Evolutionary conservation across 371 early-diverging fungal genomes (phyloP), one percentile per base, ranked within the genome.

Genomic region (Lichtheimia hyalospora): DNA sequence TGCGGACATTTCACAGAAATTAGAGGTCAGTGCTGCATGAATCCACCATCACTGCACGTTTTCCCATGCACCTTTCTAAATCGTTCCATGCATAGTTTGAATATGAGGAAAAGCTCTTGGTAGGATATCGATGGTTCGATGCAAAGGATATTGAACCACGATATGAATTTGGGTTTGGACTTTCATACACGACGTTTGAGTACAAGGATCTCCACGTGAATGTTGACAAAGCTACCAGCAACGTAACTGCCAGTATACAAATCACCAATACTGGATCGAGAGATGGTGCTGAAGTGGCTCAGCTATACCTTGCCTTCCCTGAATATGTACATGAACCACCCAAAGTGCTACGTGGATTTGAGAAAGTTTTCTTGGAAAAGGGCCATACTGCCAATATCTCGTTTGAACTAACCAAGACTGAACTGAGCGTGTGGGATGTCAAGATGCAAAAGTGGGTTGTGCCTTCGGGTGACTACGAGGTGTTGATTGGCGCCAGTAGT

Each of bases 101-200:
- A 10, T 86, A 85, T 64, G 40, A 51, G 12, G 85, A 86, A 62
- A 76, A 77, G 15, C 62, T 81, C 13, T 62, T 70, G 24, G 62
- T 82, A 40, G 86, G 80, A 53, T 82, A 86, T 69, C 63, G 74
- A 23, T 71, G 66, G 61, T 69, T 70, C 61, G 80, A 85, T 27
- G 68, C 68, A 44, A 57, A 69, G 27, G 63, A 64, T 44, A 79
- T 83, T 46, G 54, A 63, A 7, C 84, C 85, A 39, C 52, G 75
- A 23, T 81, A 75, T 63, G 63, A 66, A 16, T 86, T 86, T 49
- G 86, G 84, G 10, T 74, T 62, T 60, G 86, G 86, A 42, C 60
- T 86, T 21, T 81, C 83, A 0, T 86, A 84, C 70, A 82, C 85
- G 8, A 63, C 49, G 0, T 86, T 86, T 58, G 49, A 51, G 14